These are phyloP conservation scores for Ustilago shanxiensis DNA, from an alignment of 1,284 basidiomycete species.

Conservation along the genomic window DNA sequence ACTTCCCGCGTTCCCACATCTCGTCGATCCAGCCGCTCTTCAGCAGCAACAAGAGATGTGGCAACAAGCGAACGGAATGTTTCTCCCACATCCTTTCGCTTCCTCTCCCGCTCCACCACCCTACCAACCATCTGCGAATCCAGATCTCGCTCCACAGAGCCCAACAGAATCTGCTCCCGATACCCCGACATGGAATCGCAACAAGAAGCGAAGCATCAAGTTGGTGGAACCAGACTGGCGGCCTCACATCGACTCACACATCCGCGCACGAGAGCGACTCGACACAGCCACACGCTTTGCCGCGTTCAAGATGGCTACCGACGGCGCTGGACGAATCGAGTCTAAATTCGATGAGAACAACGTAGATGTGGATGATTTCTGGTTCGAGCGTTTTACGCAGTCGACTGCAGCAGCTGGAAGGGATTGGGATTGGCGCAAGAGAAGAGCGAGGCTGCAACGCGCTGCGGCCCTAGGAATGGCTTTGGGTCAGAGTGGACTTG, in stretches of 20 bases:
- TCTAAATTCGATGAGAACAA: slow-evolving; percentile 3
- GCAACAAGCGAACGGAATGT: slow-evolving; percentile 11
- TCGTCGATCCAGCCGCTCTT: slow-evolving; percentile 1
- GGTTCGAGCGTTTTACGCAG: slow-evolving; percentile 67
- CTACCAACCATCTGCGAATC: slow-evolving; percentile 17
- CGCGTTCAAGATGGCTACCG: slow-evolving; percentile 3
- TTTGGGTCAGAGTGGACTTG: slow-evolving; percentile 24
- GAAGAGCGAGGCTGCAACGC: slow-evolving; percentile 41
- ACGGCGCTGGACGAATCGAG: background rate
- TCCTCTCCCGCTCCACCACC: slow-evolving; percentile 28
- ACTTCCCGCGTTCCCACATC: slow-evolving; percentile 12
- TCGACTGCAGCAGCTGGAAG: slow-evolving; percentile 64
- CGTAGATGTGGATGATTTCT: slow-evolving; percentile 55
- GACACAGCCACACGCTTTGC: slow-evolving; percentile 48
- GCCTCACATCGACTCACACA: slow-evolving; percentile 54
- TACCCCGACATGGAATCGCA: no score
- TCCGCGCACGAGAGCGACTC: slow-evolving; percentile 61
- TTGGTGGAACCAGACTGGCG: slow-evolving; percentile 66
- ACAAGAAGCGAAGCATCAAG: slow-evolving; percentile 31
- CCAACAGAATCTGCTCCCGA: background rate
- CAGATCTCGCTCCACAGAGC: background rate
- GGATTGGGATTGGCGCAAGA: slow-evolving; percentile 67
- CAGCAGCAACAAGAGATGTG: slow-evolving; percentile 16
- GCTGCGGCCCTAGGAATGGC: slow-evolving; percentile 41
- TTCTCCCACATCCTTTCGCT: background rate